Base-by-base conservation (phyloP, 2,329 filamentous ascomycete species). In the Epichloe sibirici region DNA sequence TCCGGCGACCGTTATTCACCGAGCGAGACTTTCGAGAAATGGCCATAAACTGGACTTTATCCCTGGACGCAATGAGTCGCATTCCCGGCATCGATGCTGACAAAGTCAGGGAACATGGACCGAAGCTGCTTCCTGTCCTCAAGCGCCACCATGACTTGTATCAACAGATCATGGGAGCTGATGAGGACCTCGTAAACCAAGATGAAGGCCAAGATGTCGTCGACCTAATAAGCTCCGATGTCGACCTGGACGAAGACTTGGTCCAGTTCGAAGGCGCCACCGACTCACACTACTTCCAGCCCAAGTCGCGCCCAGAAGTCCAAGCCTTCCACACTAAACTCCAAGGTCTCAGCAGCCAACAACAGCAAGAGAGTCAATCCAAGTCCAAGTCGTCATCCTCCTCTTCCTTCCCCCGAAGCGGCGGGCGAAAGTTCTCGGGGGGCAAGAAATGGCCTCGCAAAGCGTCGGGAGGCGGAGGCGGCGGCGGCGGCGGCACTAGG, bases 21-120 rank as follows among this genome's bases (percentile, higher is more conserved):
- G 83, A 89, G 55, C 74, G 74, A 23, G 75, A 88, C 13, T 75
- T 90, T 49, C 79, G 83, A 38, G 78, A 85, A 58, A 90, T 93
- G 85, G 83, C 79, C 12, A 79, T 89, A 48, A 68, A 74, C 37
- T 85, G 86, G 73, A 86, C 86, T 1, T 74, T 71, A 7, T 79
- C 73, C 8, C 61, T 80, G 9, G 75, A 78, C 15, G 71, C 81
- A 53, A 86, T 93, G 81, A 70, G 68, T 35, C 66, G 67, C 8
- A 85, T 91, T 48, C 74, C 75, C 0, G 78, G 76, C 9, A 83
- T 90, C 53, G 76, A 84, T 51, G 57, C 64, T 1, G 78, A 81
- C 28, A 84, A 81, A 62, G 83, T 89, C 25, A 63, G 73, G 45
- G 70, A 72, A 2, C 81, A 83, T 61, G 86, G 86, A 7, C 69